Evolutionary conservation across 768 basidiomycete genomes (phyloP).

Genomic region (Trametopsis cervina): DNA sequence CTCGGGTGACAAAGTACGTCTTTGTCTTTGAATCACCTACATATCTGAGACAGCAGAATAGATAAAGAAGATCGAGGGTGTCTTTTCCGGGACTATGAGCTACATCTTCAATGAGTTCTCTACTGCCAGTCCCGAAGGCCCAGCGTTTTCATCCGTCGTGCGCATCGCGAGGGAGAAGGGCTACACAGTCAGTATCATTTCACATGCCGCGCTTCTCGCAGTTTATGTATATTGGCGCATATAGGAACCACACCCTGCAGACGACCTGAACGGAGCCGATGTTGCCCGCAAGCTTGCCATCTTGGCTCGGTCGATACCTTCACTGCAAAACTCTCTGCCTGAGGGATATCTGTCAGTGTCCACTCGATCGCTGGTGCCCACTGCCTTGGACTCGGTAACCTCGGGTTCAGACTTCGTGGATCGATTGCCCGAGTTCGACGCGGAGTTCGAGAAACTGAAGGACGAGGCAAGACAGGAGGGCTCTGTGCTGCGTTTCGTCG

Average conservation of each 20-base stretch:
- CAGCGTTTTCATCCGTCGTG: constrained; percentile 85
- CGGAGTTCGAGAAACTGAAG: constrained; percentile 69
- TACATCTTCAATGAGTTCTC: constrained; percentile 99
- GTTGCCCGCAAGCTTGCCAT: constrained; percentile 97
- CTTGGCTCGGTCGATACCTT: constrained; percentile 71
- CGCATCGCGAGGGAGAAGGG: constrained; percentile 84
- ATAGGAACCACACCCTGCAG: constrained; percentile 95
- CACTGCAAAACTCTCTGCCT: constrained; percentile 48
- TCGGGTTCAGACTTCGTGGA: constrained; percentile 80
- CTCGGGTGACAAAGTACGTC: constrained; percentile 72
- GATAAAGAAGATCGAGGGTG: constrained; percentile 92
- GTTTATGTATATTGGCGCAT: too few relatives aligned
- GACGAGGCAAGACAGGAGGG: constrained; percentile 69
- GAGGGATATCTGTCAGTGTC: constrained; percentile 74
- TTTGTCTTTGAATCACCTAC: background rate
- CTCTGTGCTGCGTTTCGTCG: constrained; percentile 90
- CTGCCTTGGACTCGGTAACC: constrained; percentile 54
- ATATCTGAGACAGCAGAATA: constrained; percentile 20
- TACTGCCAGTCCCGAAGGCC: constrained; percentile 57
- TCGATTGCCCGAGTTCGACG: constrained; percentile 77
- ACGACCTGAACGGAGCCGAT: constrained; percentile 94
- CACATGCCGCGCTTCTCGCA: background rate
- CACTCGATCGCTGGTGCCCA: constrained; percentile 82
- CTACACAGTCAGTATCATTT: constrained; percentile 63
- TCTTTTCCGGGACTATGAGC: constrained; percentile 95